These are phyloP conservation scores for Rhypophila decipiens DNA, from an alignment of 495 filamentous ascomycete genomes.

Conservation along the genomic window DNA sequence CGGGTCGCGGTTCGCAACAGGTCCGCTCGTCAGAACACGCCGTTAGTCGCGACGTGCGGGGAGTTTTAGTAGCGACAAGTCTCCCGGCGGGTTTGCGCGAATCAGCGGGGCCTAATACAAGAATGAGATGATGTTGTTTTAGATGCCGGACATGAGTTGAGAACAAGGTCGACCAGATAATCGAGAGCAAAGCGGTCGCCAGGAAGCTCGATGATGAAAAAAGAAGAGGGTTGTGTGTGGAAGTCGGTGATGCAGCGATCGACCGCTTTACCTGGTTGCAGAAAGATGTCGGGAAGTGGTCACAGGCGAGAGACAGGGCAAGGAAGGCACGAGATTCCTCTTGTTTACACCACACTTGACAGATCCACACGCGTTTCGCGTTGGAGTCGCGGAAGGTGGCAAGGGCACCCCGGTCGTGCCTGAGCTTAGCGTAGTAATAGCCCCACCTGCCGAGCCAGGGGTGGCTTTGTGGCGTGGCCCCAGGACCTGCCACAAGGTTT, in stretches of 20 bases:
- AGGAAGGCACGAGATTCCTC: conserved; percentile 9
- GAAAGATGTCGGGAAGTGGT: background rate
- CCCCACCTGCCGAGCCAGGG: conserved; percentile 7
- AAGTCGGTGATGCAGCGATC: background rate
- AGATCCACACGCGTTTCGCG: conserved; percentile 16
- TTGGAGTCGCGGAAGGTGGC: conserved; percentile 12
- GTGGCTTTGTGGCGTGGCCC: conserved; percentile 10
- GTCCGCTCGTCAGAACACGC: background rate
- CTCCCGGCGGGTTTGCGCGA: conserved; percentile 5
- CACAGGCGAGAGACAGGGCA: conserved; percentile 14
- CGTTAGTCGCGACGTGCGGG: conserved; percentile 11
- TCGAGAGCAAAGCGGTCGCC: background rate
- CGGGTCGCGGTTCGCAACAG: conserved; percentile 2
- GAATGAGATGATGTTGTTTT: conserved; percentile 1
- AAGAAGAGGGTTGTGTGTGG: no score
- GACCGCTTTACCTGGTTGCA: conserved; percentile 8
- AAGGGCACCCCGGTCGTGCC: conserved; percentile 11
- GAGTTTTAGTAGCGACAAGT: conserved; percentile 5
- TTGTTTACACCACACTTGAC: conserved; percentile 18
- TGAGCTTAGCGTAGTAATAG: conserved; percentile 9
- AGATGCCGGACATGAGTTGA: background rate
- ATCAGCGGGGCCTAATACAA: conserved; percentile 22
- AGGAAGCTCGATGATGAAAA: background rate
- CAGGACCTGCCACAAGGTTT: conserved; percentile 4
- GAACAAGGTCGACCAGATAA: background rate